Percentiles rank a stretch among this genome's conserved stretches.
Evolutionary conservation across 352 stramenopile species (phyloP).

Genomic region (Elongisporangium senticosum): DNA sequence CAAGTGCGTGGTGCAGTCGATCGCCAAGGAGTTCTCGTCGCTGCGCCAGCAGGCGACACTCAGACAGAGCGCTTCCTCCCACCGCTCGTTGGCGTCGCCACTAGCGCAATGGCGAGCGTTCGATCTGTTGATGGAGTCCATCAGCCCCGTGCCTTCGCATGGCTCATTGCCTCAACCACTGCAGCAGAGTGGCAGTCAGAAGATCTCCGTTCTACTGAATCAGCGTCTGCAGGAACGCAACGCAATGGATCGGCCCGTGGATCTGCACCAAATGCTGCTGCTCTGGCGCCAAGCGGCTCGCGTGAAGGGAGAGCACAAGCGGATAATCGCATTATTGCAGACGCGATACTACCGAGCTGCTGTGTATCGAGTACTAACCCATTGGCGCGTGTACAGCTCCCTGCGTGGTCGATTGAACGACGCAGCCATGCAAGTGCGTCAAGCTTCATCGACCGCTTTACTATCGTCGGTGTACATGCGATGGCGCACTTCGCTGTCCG

Average conservation of each 20-base stretch:
- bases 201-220: background rate
- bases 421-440: background rate
- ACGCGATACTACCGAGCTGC: background rate
- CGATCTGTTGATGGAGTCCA: background rate
- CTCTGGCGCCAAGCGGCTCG: background rate
- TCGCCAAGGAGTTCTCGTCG: background rate
- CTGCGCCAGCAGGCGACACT: background rate
- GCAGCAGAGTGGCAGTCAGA: background rate
- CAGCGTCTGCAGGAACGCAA: background rate
- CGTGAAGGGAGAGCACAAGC: background rate
- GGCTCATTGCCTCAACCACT: background rate
- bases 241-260: background rate
- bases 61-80: background rate
- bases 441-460: background rate
- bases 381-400: background rate
- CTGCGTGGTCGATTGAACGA: background rate
- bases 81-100: background rate
- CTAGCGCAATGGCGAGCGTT: background rate
- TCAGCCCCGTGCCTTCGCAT: background rate
- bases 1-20: background rate
- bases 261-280: background rate
- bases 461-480: background rate
- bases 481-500: background rate
- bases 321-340: background rate
- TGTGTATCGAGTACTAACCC: background rate